phyloP scores from a whole-genome alignment of 2,329 filamentous ascomycete genomes.

The Fusarium nanum region DNA sequence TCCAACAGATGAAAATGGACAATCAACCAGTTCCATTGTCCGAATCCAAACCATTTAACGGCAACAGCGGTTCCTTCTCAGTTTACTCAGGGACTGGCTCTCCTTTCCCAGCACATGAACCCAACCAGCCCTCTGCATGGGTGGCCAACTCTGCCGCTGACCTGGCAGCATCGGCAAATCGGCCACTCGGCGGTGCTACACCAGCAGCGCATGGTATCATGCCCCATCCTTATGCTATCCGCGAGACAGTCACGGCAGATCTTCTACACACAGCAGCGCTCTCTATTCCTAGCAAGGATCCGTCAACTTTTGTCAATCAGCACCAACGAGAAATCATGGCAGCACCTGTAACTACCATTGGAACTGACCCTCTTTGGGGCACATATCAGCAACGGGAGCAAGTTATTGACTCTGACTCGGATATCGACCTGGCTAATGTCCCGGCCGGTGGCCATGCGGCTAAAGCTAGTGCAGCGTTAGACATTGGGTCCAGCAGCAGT shows the following conservation, averaged over 20 bases:
- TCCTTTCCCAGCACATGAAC: slow-evolving; percentile 15
- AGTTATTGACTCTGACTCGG: neutral
- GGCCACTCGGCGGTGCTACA: neutral
- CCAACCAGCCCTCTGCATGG: slow-evolving; percentile 22
- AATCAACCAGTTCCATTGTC: slow-evolving; percentile 18
- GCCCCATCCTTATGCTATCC: slow-evolving; percentile 38
- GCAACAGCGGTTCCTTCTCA: slow-evolving; percentile 4
- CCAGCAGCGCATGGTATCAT: slow-evolving; percentile 28
- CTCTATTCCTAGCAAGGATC: neutral
- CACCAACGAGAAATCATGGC: slow-evolving; percentile 13
- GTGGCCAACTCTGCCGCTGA: neutral
- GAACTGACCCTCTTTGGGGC: slow-evolving; percentile 22
- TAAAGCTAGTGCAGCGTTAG: neutral
- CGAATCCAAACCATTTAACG: neutral
- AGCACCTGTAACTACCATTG: neutral
- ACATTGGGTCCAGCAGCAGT: slow-evolving; percentile 3
- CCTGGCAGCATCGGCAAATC: slow-evolving; percentile 17
- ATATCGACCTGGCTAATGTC: slow-evolving; percentile 1
- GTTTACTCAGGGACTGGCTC: slow-evolving; percentile 9
- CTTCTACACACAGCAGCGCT: slow-evolving; percentile 11
- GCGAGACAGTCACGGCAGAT: slow-evolving; percentile 34
- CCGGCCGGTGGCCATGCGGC: neutral
- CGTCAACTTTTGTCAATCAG: slow-evolving; percentile 10
- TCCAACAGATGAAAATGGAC: slow-evolving; percentile 23
- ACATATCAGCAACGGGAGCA: slow-evolving; percentile 19